Conservation (phyloP, 805 yeast species). For the Wickerhamiella dianesei region DNA sequence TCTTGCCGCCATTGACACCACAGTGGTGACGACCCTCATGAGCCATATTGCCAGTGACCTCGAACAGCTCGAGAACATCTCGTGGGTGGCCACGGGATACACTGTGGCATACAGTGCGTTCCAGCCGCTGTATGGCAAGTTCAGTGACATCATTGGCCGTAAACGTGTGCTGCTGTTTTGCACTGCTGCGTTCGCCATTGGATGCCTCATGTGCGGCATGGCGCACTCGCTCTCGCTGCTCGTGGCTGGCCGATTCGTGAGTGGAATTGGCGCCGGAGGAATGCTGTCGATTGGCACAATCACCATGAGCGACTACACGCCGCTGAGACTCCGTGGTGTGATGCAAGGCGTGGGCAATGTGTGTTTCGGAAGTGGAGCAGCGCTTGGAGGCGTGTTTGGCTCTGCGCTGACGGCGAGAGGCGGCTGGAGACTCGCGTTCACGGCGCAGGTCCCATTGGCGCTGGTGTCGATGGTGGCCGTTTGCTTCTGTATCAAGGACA, state of each 20-base stretch:
- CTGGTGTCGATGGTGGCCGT: constrained; percentile 21
- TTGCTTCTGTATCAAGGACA: constrained; percentile 9
- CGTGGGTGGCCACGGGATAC: constrained; percentile 66
- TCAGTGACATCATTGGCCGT: constrained; percentile 44
- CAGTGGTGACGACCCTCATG: constrained; percentile 46
- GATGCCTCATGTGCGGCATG: constrained; percentile 40
- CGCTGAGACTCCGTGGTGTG: constrained; percentile 62
- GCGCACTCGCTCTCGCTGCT: constrained; percentile 41
- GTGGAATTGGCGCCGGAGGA: constrained; percentile 92
- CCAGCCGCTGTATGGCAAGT: constrained; percentile 60
- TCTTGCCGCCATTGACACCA: constrained; percentile 44
- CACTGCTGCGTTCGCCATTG: constrained; percentile 32
- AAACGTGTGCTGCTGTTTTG: constrained; percentile 31
- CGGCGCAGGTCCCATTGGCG: constrained; percentile 29
- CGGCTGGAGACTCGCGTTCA: constrained; percentile 51
- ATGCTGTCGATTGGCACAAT: constrained; percentile 63
- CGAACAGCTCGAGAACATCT: constrained; percentile 35
- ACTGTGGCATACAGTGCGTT: constrained; percentile 57
- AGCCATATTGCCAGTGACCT: constrained; percentile 47
- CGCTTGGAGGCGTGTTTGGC: constrained; percentile 47
- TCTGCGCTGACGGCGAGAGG: constrained; percentile 39
- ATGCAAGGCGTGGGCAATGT: constrained; percentile 75
- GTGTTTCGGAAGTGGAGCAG: constrained; percentile 63
- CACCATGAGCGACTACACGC: constrained; percentile 61
- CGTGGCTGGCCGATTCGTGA: constrained; percentile 60